Base-by-base conservation (phyloP, 2,329 filamentous ascomycete genomes). In the Colletotrichum orbiculare region DNA sequence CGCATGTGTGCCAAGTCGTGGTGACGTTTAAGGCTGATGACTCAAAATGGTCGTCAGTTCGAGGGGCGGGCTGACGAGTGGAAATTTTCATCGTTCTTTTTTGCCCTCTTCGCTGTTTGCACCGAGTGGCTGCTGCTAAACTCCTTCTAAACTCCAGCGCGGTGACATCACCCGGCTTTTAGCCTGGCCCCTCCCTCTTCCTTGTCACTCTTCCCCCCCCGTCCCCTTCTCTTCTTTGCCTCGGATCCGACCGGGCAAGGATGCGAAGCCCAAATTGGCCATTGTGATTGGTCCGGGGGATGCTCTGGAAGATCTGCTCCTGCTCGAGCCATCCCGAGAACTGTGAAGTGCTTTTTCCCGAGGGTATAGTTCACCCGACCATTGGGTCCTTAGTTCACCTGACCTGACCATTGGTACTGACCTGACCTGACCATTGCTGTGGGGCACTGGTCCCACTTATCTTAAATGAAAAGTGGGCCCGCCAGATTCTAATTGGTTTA, bases 21-120 rank as follows among this genome's bases (percentile, higher is more conserved):
- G 58, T 65, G 63, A 63, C 63, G 63, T 66, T 66, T 66, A 66
- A 54, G 63, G 63, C 63, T 66, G 58, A 66, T 53, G 41, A 63
- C 63, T 62, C 52, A 57, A 45, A 37, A 8, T 17, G 17, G 35
- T 25, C 42, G 13, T 37, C 11, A 15, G 43, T 38, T 38, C 43
- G 41, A 50, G 35, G 7, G 47, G 42, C 15, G 59, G 45, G 52
- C 12, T 38, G 52, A 33, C 45, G 56, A 54, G 49, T 25, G 17
- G 48, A 35, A 52, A 59, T 42, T 50, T 58, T 43, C 9, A 33
- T 42, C 39, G 13, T 47, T 34, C 48, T 33, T 39, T 35, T 34
- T 41, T 41, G 25, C 33, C 45, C 38, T 25, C 15, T n/a, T 35
- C 41, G 25, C 25, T 25, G 25, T 25, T 25, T 4, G 25, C 25